phyloP scores from a whole-genome alignment of 2,329 filamentous ascomycete species.

The Clarireedia paspali region DNA sequence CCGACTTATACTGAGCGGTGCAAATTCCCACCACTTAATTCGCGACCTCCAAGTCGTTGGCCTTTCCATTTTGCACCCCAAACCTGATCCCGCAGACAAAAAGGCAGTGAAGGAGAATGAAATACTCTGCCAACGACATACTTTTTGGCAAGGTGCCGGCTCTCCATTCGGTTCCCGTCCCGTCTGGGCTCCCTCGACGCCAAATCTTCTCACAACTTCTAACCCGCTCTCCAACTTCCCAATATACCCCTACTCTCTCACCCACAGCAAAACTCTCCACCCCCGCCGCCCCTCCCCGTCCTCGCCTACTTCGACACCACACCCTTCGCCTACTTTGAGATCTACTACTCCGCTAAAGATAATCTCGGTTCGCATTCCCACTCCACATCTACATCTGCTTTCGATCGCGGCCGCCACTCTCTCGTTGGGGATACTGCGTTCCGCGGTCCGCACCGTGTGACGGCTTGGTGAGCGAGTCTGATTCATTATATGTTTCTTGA shows the following conservation, averaged over 20 bases:
- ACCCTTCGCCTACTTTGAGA: slow-evolving; percentile 70
- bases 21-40: slow-evolving; percentile 22
- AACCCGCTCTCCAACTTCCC: slow-evolving; percentile 30
- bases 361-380: slow-evolving; percentile 51
- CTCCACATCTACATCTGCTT: slow-evolving; percentile 35
- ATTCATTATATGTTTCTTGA: slow-evolving; percentile 58
- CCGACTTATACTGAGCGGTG: slow-evolving; percentile 29
- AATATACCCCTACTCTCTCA: slow-evolving; percentile 31
- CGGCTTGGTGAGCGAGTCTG: slow-evolving; percentile 53
- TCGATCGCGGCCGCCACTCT: slow-evolving; percentile 52
- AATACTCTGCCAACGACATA: slow-evolving; percentile 43
- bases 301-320: slow-evolving; percentile 64
- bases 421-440: slow-evolving; percentile 50
- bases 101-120: slow-evolving; percentile 19
- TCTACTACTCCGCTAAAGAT: slow-evolving; percentile 64
- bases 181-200: slow-evolving; percentile 39
- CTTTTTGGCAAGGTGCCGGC: slow-evolving; percentile 65
- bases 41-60: slow-evolving; percentile 28
- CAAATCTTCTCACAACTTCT: slow-evolving; percentile 32
- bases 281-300: slow-evolving; percentile 62
- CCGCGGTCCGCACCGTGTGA: slow-evolving; percentile 52
- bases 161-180: slow-evolving; percentile 59
- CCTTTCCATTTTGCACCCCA: slow-evolving; percentile 16
- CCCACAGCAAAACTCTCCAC: slow-evolving; percentile 50
- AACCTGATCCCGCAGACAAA: slow-evolving; percentile 6